Evolutionary conservation across 805 yeast species (phyloP).

Genomic region (Zygosaccharomyces rouxii): DNA sequence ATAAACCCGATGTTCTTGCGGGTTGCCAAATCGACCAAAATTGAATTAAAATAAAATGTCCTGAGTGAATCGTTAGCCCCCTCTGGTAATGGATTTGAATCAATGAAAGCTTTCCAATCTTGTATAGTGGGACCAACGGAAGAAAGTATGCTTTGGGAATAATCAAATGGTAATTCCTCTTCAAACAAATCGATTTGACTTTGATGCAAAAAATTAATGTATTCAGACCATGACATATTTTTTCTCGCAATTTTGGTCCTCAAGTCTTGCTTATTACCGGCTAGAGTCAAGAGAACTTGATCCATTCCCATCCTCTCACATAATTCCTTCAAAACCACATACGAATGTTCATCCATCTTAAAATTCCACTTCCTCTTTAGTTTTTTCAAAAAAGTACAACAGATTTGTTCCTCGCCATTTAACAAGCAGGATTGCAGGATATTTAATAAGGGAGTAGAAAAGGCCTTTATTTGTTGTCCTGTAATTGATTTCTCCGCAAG

Average conservation of each 20-base stretch:
- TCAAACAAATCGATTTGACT: conserved; percentile 12
- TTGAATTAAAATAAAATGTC: conserved; percentile 13
- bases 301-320: conserved; percentile 17
- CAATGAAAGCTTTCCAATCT: conserved; percentile 14
- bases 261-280: neutral
- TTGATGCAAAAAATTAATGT: conserved; percentile 8
- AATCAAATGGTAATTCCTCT: conserved; percentile 13
- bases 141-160: conserved; percentile 16
- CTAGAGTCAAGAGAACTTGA: conserved; percentile 5
- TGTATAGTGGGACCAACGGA: conserved; percentile 5
- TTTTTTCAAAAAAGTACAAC: conserved; percentile 5
- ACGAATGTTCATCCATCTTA: conserved; percentile 16
- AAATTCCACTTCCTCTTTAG: conserved; percentile 9
- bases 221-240: conserved; percentile 12
- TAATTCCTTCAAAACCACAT: conserved; percentile 9
- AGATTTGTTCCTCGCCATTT: conserved; percentile 6
- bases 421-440: conserved; percentile 9
- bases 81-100: conserved; percentile 8
- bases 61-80: conserved; percentile 13
- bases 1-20: conserved; percentile 13
- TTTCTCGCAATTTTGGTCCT: conserved; percentile 14
- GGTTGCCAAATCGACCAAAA: conserved; percentile 12
- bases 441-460: conserved; percentile 8
- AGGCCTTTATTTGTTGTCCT: conserved; percentile 5
- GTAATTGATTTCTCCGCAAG: neutral